phyloP scores from a whole-genome alignment of 257 asterid genomes.

The Fraxinus excelsior region DNA sequence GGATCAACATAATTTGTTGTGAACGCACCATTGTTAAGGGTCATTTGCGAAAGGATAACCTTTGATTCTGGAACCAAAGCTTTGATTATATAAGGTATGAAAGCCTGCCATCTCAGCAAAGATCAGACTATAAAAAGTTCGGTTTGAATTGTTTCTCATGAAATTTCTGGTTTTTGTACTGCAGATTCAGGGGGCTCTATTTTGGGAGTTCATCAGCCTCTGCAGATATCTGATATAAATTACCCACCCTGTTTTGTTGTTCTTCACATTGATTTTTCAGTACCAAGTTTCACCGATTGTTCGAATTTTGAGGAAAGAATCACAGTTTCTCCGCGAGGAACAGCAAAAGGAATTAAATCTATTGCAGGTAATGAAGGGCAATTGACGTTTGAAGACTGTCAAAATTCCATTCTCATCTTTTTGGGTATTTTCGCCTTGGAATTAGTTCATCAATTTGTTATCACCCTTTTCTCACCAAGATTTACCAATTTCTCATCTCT shows the following conservation, averaged over 20 bases:
- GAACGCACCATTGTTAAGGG: slow-evolving; percentile 16
- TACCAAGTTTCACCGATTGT: too few species aligned
- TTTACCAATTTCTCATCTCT: slow-evolving; percentile 15
- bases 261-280: slow-evolving; percentile 2
- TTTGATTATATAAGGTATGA: slow-evolving; percentile 24
- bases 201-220: neutral
- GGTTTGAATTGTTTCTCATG: slow-evolving; percentile 29
- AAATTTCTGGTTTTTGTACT: slow-evolving; percentile 3
- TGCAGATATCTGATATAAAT: neutral
- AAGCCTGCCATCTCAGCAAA: slow-evolving; percentile 14
- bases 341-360: neutral
- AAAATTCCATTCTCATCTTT: neutral
- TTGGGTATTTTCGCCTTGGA: slow-evolving; percentile 8
- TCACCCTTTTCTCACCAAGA: slow-evolving; percentile 25
- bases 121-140: slow-evolving; percentile 18
- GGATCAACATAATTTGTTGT: slow-evolving; percentile 30
- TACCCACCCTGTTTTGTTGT: neutral
- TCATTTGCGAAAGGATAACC: slow-evolving; percentile 7
- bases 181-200: slow-evolving; percentile 37
- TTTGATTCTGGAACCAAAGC: neutral
- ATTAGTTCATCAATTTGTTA: slow-evolving; percentile 21
- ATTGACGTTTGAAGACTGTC: neutral
- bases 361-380: slow-evolving; percentile 31
- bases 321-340: slow-evolving; percentile 16
- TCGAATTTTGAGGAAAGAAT: slow-evolving; percentile 7